phyloP scores from a whole-genome alignment of 2,329 filamentous ascomycete species.

The Ophiosphaerella korrae region DNA sequence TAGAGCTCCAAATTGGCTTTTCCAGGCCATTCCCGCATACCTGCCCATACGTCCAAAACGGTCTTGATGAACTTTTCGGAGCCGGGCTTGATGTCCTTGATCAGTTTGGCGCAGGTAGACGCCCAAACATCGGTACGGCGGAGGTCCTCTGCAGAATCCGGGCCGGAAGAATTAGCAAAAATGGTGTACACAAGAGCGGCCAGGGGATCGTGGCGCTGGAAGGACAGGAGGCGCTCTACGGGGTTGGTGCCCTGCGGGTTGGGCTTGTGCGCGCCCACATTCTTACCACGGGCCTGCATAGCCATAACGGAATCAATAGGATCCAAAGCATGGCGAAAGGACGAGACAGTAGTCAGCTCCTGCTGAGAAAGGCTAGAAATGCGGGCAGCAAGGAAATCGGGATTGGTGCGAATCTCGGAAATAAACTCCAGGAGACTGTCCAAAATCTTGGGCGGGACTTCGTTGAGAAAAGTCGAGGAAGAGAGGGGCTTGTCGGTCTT shows the following conservation, averaged over 20 bases:
- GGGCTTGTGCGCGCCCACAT: conserved; percentile 55
- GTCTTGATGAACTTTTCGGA: conserved; percentile 82
- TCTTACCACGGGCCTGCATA: conserved; percentile 62
- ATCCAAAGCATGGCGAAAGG: conserved; percentile 78
- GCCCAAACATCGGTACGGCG: conserved; percentile 87
- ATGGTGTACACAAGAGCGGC: conserved; percentile 85
- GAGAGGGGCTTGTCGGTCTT: conserved; percentile 52
- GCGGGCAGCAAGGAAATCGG: conserved; percentile 83
- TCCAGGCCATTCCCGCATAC: conserved; percentile 87
- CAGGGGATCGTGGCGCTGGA: conserved; percentile 85
- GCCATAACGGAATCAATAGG: conserved; percentile 82
- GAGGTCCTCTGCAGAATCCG: conserved; percentile 79
- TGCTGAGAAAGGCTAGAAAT: conserved; percentile 74
- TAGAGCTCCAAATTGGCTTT: conserved; percentile 91
- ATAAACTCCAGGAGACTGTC: conserved; percentile 80
- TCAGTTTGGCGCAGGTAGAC: conserved; percentile 80
- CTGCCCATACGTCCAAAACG: conserved; percentile 85
- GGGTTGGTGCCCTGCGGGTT: conserved; percentile 63
- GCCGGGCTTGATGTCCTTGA: conserved; percentile 75
- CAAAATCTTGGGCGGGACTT: conserved; percentile 76
- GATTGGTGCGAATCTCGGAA: conserved; percentile 80
- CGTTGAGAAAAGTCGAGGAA: conserved; percentile 60
- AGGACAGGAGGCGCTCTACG: conserved; percentile 83
- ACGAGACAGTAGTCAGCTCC: conserved; percentile 78
- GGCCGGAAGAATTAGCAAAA: conserved; percentile 84